phyloP scores from a whole-genome alignment of 2,329 filamentous ascomycete species.

The Drechslera avenae region DNA sequence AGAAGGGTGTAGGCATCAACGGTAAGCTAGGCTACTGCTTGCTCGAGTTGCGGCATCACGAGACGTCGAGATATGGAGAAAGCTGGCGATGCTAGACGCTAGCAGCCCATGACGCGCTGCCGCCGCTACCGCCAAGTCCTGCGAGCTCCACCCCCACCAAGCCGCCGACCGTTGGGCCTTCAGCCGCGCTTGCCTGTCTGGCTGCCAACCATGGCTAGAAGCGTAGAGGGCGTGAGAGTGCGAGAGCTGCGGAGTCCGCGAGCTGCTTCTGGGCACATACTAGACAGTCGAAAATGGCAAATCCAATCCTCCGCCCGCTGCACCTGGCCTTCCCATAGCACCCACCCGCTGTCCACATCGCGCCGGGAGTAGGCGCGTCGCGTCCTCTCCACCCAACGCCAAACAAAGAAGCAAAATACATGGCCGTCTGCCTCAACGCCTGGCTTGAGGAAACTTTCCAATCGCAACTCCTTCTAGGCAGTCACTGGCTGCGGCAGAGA shows the following conservation, averaged over 20 bases:
- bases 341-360: background rate
- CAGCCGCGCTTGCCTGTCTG: too few species aligned
- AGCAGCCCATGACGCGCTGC: constrained; percentile 19
- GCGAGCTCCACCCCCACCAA: background rate
- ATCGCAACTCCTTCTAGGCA: constrained; percentile 27
- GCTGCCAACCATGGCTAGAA: too few species aligned
- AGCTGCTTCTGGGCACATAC: too few species aligned
- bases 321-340: background rate
- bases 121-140: constrained; percentile 14
- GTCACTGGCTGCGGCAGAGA: constrained; percentile 30
- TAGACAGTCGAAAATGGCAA: background rate
- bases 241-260: too few species aligned
- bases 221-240: too few species aligned
- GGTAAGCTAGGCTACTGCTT: constrained; percentile 11
- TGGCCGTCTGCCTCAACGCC: constrained; percentile 20
- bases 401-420: constrained; percentile 5
- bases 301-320: background rate
- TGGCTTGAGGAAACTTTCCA: constrained; percentile 34
- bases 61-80: constrained; percentile 1
- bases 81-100: background rate
- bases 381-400: constrained; percentile 11
- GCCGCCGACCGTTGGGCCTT: background rate
- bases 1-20: constrained; percentile 1
- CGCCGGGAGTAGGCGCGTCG: constrained; percentile 16
- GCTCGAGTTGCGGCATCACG: constrained; percentile 5